phyloP scores from a whole-genome alignment of 306 rosid genomes.

The Vigna unguiculata region DNA sequence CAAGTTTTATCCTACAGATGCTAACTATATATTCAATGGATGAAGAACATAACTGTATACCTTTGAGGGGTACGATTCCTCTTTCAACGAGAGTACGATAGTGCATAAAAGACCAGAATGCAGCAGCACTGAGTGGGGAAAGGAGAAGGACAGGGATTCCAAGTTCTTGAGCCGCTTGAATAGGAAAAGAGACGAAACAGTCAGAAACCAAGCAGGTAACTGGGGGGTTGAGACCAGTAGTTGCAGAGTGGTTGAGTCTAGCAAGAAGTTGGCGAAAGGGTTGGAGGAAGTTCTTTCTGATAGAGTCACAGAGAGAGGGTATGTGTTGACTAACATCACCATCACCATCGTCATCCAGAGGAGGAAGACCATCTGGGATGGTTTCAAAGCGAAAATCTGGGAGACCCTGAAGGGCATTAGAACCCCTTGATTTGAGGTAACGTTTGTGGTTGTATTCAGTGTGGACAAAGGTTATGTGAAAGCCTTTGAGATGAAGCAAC shows the following conservation, averaged over 20 bases:
- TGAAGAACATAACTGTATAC: constrained; percentile 4
- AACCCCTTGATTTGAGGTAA: constrained; percentile 40
- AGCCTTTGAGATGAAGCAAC: constrained; percentile 44
- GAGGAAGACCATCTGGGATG: constrained; percentile 52
- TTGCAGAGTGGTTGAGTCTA: constrained; percentile 27
- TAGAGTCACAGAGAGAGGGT: constrained; percentile 37
- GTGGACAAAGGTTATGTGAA: constrained; percentile 48
- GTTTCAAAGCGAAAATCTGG: constrained; percentile 34
- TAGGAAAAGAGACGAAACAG: constrained; percentile 20
- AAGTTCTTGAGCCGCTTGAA: constrained; percentile 40
- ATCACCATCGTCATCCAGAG: constrained; percentile 10
- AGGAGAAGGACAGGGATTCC: constrained; percentile 33
- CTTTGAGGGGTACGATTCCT: constrained; percentile 44
- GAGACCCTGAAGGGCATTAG: constrained; percentile 26
- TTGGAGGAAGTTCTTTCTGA: constrained; percentile 16
- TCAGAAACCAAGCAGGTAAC: constrained; percentile 43
- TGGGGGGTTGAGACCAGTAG: constrained; percentile 20
- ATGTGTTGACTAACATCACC: constrained; percentile 35
- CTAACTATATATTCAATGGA: neutral
- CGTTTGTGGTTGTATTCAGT: constrained; percentile 46
- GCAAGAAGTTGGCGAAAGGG: constrained; percentile 36
- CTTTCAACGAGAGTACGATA: neutral
- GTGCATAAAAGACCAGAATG: constrained; percentile 13
- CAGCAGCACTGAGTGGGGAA: constrained; percentile 18
- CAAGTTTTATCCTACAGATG: neutral